Base-by-base conservation (phyloP, 73 alveolate species). In the Paraurostyla sp. region DNA sequence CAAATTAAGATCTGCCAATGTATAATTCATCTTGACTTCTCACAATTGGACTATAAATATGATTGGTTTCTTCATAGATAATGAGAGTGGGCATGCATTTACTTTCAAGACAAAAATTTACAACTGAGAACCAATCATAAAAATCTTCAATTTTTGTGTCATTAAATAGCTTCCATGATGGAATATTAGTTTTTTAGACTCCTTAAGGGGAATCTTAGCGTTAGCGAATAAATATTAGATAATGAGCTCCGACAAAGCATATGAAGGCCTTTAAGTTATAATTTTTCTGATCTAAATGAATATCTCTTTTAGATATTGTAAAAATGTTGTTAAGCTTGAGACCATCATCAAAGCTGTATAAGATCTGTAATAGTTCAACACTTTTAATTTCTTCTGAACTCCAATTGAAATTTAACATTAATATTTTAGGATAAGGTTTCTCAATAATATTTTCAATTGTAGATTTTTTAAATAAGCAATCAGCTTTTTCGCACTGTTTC, bases 191-290 rank as follows among this genome's bases (percentile, higher is more conserved):
- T 43, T 22, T 29, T 40, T 13, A 36, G 65, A 38, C 13, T 60
- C 25, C 51, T 60, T 27, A 6, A 25, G 71, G 22, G 50, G 51
- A 9, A 4, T 18, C 42, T 43, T n/a, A 6, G 22, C 18, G 13
- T 36, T 73, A 45, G n/a, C 73, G 29, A 35, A 73, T 50, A 16
- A 73, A 73, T 43, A 73, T 57, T 25, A 48, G 46, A 73, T 73
- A 73, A 73, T 73, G 87, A 30, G 87, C 87, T 9, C 87, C 87
- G 7, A 50, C 30, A 30, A 43, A 73, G 50, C 87, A 73, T 13
- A 45, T 43, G 11, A 73, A 30, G 11, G 87, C 68, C n/a, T 73
- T 73, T 7, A 73, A 27, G 46, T 45, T 23, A 36, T 73, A 73
- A 6, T 30, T 7, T 73, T 25, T 73, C 62, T 69, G 23, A 38